Base-by-base conservation (phyloP, 371 early-diverging fungal species). In the Mucor circinelloides region DNA sequence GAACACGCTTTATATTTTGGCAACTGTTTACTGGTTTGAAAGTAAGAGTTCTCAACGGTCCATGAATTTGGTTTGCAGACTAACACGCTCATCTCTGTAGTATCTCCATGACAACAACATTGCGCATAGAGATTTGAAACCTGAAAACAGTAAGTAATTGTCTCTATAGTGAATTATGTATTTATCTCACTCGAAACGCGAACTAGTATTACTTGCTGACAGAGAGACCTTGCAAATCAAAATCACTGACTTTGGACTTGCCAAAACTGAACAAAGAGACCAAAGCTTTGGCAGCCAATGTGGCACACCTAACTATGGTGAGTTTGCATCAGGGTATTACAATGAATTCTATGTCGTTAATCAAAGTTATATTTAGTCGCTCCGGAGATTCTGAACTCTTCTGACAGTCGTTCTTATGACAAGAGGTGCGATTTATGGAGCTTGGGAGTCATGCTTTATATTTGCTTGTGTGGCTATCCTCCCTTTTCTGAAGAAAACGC, bases 371-470 rank as follows among this genome's bases (percentile, higher is more conserved):
- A 25, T 8, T 40, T 46, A 88, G 92, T 92, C 21, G 94, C 99
- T 0, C 99, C 99, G 2, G 99, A 99, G 76, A 91, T 99, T 1
- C 77, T 99, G 64, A 79, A 76, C 30, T 81, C 85, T n/a, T 68
- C 74, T 1, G 80, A 77, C 55, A 70, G 83, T 12, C 86, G 90
- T 38, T 85, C 91, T 2, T 97, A 98, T 75, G 91, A 91, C 36
- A 88, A 89, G 31, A 89, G 91, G 64, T 95, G 99, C 21, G 99
- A 99, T 70, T 84, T 98, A 78, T 99, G 99, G 99, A 95, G 98
- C 55, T 79, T 99, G 17, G 99, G 99, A 15, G 99, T 99, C 0
- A 97, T 99, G 66, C 87, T 99, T 23, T 99, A 98, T 78, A 95
- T 99, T 61, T 93, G 98, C 74, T 79, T 98, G 2, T 96, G 94